Conservation (phyloP, 1,284 basidiomycete genomes). For the Papiliotrema fonsecae region DNA sequence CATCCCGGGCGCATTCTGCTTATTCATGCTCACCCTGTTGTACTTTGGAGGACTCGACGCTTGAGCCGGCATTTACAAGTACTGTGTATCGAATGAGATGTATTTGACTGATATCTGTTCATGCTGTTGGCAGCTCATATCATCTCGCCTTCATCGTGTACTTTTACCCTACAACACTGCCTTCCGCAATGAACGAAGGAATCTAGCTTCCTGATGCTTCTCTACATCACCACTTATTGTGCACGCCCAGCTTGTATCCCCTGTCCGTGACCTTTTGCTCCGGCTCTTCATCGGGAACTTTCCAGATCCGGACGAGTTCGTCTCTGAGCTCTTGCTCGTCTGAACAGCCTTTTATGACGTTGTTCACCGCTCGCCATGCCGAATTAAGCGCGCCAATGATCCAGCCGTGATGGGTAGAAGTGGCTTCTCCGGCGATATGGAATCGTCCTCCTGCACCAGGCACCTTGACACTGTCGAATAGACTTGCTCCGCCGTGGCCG, state of each 20-base stretch:
- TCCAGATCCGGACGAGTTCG: background rate
- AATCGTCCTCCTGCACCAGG: background rate
- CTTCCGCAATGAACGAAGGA: too few relatives aligned
- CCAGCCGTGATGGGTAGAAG: background rate
- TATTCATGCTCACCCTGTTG: too few relatives aligned
- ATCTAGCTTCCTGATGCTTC: too few relatives aligned
- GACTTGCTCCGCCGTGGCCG: background rate
- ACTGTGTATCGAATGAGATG: too few relatives aligned
- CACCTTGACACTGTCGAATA: background rate
- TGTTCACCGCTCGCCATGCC: background rate
- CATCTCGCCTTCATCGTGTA: too few relatives aligned
- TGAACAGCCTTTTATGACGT: background rate
- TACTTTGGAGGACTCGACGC: too few relatives aligned
- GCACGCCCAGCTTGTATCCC: background rate
- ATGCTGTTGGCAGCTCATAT: too few relatives aligned
- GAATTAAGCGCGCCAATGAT: background rate
- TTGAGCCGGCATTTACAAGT: too few relatives aligned
- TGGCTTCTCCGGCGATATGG: background rate
- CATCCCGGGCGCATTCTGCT: too few relatives aligned
- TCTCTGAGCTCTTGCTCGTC: background rate
- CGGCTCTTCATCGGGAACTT: background rate
- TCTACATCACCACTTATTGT: background rate
- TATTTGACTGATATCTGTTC: too few relatives aligned
- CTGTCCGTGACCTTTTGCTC: background rate
- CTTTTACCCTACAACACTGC: too few relatives aligned